phyloP scores from a whole-genome alignment of 352 stramenopile species.

The Phytopythium boreale region DNA sequence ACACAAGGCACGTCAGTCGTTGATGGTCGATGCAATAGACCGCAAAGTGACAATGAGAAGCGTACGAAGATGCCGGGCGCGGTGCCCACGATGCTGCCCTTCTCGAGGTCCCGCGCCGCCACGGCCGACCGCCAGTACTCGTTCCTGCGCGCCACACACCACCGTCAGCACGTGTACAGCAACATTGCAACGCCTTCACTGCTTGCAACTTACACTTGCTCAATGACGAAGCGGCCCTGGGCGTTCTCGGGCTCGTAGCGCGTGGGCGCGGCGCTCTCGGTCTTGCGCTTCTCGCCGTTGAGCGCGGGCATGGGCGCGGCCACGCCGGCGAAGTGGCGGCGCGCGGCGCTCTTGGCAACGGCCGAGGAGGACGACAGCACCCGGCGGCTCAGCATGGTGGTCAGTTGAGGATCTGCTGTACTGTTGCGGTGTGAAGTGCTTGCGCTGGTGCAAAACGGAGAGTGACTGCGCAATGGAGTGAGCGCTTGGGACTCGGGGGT shows the following conservation, averaged over 20 bases:
- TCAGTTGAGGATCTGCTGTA: not conserved
- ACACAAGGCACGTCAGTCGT: not conserved
- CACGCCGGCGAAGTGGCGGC: constrained; percentile 42
- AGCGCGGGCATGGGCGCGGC: constrained; percentile 17
- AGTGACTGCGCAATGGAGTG: not conserved
- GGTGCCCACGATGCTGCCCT: constrained; percentile 66
- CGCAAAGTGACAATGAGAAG: not conserved
- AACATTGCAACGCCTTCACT: not conserved
- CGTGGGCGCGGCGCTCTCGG: constrained; percentile 25
- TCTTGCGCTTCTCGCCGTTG: constrained; percentile 18
- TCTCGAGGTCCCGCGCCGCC: constrained; percentile 58
- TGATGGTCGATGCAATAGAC: not conserved
- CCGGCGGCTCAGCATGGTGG: constrained; percentile 29
- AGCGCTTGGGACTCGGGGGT: not conserved
- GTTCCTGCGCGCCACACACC: constrained; percentile 21
- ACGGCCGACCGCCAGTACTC: constrained; percentile 76
- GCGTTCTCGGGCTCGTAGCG: constrained; percentile 58
- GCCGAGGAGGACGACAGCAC: constrained; percentile 16
- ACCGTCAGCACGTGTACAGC: not conserved
- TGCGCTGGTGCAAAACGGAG: constrained; percentile 2
- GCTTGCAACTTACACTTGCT: constrained; percentile 42
- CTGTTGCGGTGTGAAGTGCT: not conserved
- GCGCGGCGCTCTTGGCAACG: constrained; percentile 18
- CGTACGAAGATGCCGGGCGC: constrained; percentile 68
- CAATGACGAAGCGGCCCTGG: constrained; percentile 66